Base-by-base conservation (phyloP, 2,329 filamentous ascomycete genomes). In the Lachnellula arida region DNA sequence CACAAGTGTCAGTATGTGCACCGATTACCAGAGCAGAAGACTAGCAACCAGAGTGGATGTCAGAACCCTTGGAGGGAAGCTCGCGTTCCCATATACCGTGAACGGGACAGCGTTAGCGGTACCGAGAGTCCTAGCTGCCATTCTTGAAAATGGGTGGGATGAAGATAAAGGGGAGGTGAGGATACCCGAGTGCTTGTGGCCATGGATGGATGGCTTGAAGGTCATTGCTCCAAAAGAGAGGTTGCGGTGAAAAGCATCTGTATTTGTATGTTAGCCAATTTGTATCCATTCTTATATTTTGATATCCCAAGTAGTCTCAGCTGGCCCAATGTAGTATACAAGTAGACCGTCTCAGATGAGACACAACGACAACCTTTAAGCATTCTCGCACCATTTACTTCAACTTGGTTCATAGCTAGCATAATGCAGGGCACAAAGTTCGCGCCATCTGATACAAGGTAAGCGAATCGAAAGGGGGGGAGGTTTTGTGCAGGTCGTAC, bases 81-180 rank as follows among this genome's bases (percentile, higher is more conserved):
- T 87, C 42, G 78, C 79, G 1, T 97, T 91, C 71, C 91, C 92
- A 14, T 91, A 89, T 75, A 99, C 94, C 0, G 79, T 96, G 39
- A 99, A 99, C 70, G 95, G 93, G 0, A 99, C 94, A 1, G 94
- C 93, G 0, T 77, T 97, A 66, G 94, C 94, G 0, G 87, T 97
- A 39, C 94, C 94, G 3, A 81, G 94, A 51, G 88, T 99, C 12
- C 70, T 99, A 57, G 92, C 94, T 23, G 92, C 91, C 5, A 79
- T 99, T 50, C 70, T 99, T 61, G 94, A 99, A 77, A 91, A 92
- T 67, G 88, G 91, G 1, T 99, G 92, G 89, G 82, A 94, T 67
- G 87, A 91, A 67, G 68, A 76, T 23, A 78, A 78, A 19, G 78
- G 77, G 65, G 81, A 80, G 1, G 89, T 97, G 7, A 75, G 77